Conservation (phyloP, 148 eudicot genomes). For the Silene conica region DNA sequence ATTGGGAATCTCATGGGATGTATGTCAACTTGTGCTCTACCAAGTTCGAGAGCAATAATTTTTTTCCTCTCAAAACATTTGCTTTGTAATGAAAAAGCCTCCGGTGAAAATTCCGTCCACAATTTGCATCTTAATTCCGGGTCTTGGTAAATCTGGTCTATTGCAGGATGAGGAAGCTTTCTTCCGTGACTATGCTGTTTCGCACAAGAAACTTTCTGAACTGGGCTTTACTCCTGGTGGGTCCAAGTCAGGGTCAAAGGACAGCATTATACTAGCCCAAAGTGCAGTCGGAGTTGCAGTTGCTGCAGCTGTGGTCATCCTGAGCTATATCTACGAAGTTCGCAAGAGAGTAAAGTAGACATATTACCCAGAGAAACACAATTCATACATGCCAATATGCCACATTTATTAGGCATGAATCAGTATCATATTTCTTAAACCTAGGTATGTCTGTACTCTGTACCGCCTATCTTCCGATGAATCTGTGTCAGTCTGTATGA, state of each 20-base stretch:
- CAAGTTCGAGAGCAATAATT: neutral
- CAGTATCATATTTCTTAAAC: conserved; percentile 12
- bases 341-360: conserved; percentile 53
- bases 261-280: conserved; percentile 51
- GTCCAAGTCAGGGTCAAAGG: conserved; percentile 33
- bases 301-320: conserved; percentile 81
- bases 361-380: neutral
- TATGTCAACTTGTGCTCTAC: neutral
- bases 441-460: conserved; percentile 20
- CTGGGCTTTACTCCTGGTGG: conserved; percentile 60
- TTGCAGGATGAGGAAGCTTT: conserved; percentile 92
- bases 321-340: conserved; percentile 72
- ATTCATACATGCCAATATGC: conserved; percentile 12
- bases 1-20: neutral
- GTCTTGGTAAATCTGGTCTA: neutral
- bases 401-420: conserved; percentile 4
- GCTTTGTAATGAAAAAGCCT: neutral
- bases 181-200: conserved; percentile 71
- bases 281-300: conserved; percentile 82
- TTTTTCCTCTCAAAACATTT: neutral
- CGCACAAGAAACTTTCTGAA: conserved; percentile 94
- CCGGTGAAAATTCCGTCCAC: neutral
- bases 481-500: conserved; percentile 21
- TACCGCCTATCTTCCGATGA: conserved; percentile 16
- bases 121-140: neutral